Evolutionary conservation across 2,329 filamentous ascomycete genomes (phyloP), one percentile per base, ranked within the genome.

Genomic region (Allantophomopsis cytisporea): DNA sequence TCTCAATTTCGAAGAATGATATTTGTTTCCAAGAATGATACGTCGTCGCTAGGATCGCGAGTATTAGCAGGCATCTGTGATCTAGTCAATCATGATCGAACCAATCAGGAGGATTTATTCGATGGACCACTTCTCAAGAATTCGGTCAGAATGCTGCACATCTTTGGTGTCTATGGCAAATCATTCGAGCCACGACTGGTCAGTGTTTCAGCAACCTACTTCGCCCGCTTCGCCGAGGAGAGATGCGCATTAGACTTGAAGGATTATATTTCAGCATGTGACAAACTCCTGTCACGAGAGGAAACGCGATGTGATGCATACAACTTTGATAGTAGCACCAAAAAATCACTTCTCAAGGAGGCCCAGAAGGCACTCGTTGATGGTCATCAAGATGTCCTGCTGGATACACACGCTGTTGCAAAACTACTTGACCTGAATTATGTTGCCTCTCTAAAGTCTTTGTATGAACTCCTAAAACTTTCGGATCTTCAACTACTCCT

Each of bases 241-340:
- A 73, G 78, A 51, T 80, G 76, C 41, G 59, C 65, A 16, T 65
- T 63, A 39, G 71, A 71, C 13, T 66, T 96, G 33, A 80, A 83
- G 40, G 71, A 74, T 11, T 96, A 95, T 56, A 83, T 94, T 35
- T 64, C 69, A 15, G 73, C 73, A 18, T 82, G 82, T 39, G 71
- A 81, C 44, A 63, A 62, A 34, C 65, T 95, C 21, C 75, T 96
- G 16, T 67, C 72, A 39, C 66, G 65, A 38, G 91, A 98, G 59
- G 72, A 81, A 47, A 61, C 71, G 43, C 73, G 88, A 31, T 94
- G 87, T 54, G 83, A 91, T 44, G 64, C 74, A 14, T 93, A 83
- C 60, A 81, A 83, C 43, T 70, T 98, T 35, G 86, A 94, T 54
- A 80, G 76, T 45, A 83, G 80, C 16, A 96, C 91, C 0, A 83